phyloP scores from a whole-genome alignment of 2,329 filamentous ascomycete genomes.

The Alternaria novae-zelandiae region DNA sequence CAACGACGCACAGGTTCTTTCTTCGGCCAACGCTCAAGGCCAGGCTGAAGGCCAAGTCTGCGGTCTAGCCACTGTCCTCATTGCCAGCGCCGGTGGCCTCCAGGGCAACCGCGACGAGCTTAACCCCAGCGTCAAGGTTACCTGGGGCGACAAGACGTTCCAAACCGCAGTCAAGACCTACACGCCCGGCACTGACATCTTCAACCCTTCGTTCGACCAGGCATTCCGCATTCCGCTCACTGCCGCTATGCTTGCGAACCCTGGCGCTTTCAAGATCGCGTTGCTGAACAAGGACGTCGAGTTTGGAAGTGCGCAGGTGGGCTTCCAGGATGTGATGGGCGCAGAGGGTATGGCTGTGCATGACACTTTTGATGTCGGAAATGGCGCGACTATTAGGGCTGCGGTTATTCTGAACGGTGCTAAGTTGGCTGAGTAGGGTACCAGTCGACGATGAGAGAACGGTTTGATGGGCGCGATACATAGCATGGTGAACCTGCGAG shows the following conservation, averaged over 20 bases:
- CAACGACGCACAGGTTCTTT: constrained; percentile 40
- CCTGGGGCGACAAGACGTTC: constrained; percentile 53
- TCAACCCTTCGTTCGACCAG: constrained; percentile 57
- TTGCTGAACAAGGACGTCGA: constrained; percentile 38
- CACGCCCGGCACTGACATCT: constrained; percentile 55
- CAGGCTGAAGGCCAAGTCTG: constrained; percentile 39
- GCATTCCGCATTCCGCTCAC: constrained; percentile 54
- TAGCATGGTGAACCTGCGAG: neutral
- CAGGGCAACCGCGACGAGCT: constrained; percentile 53
- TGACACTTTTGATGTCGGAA: constrained; percentile 34
- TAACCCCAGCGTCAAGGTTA: constrained; percentile 55
- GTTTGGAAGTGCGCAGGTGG: constrained; percentile 32
- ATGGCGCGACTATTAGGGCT: constrained; percentile 30
- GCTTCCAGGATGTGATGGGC: constrained; percentile 33
- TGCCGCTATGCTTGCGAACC: constrained; percentile 33
- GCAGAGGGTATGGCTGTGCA: constrained; percentile 29
- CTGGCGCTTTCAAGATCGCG: constrained; percentile 31
- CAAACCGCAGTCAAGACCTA: constrained; percentile 53
- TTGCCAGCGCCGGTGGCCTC: constrained; percentile 53
- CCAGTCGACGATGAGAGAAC: neutral
- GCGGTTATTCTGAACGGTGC: constrained; percentile 34
- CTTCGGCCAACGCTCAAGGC: constrained; percentile 34
- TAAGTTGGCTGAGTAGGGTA: constrained; percentile 18
- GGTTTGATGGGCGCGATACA: neutral
- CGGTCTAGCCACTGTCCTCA: constrained; percentile 53